phyloP scores from a whole-genome alignment of 1,284 basidiomycete genomes.

The Cryptococcus sp. region DNA sequence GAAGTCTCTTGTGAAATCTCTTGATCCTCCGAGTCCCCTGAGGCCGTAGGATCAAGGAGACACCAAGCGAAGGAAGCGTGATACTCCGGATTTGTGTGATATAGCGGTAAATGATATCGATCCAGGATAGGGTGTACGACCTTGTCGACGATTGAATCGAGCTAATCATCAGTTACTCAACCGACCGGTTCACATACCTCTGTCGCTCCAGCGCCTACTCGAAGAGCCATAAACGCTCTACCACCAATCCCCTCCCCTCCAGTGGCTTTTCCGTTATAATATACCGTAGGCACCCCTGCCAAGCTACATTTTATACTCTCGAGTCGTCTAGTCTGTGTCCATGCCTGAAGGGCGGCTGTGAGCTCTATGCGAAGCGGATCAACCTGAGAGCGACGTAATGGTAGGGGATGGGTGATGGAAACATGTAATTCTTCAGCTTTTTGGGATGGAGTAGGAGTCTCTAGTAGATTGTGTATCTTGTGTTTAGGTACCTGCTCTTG shows the following conservation, averaged over 20 bases:
- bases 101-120: constrained; percentile 32
- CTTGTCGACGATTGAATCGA: constrained; percentile 23
- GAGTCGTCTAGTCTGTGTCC: background rate
- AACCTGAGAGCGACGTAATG: constrained; percentile 38
- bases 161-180: constrained; percentile 12
- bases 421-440: constrained; percentile 29
- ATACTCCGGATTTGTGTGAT: constrained; percentile 42
- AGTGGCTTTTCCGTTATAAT: constrained; percentile 22
- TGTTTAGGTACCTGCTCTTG: constrained; percentile 6
- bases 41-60: constrained; percentile 8
- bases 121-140: constrained; percentile 31
- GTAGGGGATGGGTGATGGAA: constrained; percentile 45
- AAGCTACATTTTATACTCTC: constrained; percentile 17
- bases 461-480: constrained; percentile 20
- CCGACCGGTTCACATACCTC: constrained; percentile 18
- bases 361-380: constrained; percentile 15
- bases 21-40: background rate
- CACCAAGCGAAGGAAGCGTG: constrained; percentile 46
- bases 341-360: background rate
- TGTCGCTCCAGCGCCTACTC: constrained; percentile 37
- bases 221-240: constrained; percentile 41
- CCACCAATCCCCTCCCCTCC: constrained; percentile 30
- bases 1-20: background rate
- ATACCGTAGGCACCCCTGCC: constrained; percentile 20
- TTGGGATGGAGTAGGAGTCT: constrained; percentile 1